Evolutionary conservation across 2,329 filamentous ascomycete species (phyloP).

Genomic region (Cladobotryum protrusum): DNA sequence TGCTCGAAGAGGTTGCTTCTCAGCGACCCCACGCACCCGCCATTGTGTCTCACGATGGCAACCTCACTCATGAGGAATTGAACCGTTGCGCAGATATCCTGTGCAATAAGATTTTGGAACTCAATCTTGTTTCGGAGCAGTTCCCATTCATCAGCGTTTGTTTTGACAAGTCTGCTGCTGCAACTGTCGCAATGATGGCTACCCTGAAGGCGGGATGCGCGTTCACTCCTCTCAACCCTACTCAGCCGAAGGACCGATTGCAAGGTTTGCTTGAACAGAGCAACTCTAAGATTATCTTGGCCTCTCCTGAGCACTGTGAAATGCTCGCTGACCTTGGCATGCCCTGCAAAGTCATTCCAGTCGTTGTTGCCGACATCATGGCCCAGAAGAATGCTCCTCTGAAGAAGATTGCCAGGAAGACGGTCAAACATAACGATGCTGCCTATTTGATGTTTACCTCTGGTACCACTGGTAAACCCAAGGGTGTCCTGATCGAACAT

Average conservation of each 20-base stretch:
- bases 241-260: conserved; percentile 3
- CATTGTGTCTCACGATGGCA: no score
- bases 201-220: conserved; percentile 1
- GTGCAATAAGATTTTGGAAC: no score
- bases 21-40: no score
- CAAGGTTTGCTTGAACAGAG: background rate
- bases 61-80: no score
- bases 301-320: background rate
- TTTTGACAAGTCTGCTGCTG: conserved; percentile 3
- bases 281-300: background rate
- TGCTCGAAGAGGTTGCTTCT: no score
- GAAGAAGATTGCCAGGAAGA: background rate
- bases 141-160: background rate
- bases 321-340: background rate
- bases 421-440: background rate
- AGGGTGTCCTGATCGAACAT: background rate
- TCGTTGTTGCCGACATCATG: background rate
- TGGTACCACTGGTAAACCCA: background rate
- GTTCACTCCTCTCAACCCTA: conserved; percentile 3
- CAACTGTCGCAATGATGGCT: background rate
- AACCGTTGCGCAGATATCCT: no score
- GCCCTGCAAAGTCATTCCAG: background rate
- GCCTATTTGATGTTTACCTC: background rate
- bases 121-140: no score
- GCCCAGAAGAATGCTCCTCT: background rate